Percentiles rank a stretch among this genome's conserved stretches.
phyloP scores from a whole-genome alignment of 768 basidiomycete genomes.

The Hypholoma fasciculare region DNA sequence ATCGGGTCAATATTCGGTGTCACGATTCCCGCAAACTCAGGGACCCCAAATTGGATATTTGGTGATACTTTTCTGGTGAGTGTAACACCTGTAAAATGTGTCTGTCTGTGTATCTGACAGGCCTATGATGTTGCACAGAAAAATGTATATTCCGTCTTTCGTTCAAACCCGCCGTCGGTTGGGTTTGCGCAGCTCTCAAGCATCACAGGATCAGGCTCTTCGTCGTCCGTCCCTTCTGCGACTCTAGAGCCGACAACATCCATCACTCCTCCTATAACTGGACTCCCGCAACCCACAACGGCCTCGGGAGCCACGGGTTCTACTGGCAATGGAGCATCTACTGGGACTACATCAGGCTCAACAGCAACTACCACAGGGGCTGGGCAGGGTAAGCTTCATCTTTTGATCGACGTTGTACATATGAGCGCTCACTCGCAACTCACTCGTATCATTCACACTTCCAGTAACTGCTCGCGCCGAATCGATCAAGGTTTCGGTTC shows the following conservation, averaged over 20 bases:
- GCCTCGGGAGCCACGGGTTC: not conserved
- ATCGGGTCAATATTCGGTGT: constrained; percentile 75
- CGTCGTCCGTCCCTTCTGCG: not conserved
- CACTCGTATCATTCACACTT: not conserved
- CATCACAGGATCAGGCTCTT: constrained; percentile 18
- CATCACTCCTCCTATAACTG: not conserved
- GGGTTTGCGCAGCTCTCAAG: constrained; percentile 53
- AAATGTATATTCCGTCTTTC: constrained; percentile 55
- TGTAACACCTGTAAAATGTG: constrained; percentile 1
- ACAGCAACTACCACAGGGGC: not conserved
- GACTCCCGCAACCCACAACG: not conserved
- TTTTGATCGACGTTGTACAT: not conserved
- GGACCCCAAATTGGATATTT: constrained; percentile 59
- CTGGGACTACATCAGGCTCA: not conserved
- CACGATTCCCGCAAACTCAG: constrained; percentile 36
- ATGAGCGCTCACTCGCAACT: not conserved
- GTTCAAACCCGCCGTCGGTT: constrained; percentile 45
- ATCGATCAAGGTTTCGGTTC: not conserved
- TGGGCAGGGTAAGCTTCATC: not conserved
- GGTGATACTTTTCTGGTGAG: constrained; percentile 74
- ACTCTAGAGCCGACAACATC: not conserved
- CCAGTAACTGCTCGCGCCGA: not conserved
- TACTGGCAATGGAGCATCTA: not conserved
- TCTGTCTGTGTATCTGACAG: not conserved
- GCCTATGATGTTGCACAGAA: constrained; percentile 30